Conservation (phyloP, 176 grass and related monocot species). For the Triticum aestivum region IWGSC_CS_RefSeq_v2.1 NC_057812.1:108874950-108875449, state of each 20-base stretch:
- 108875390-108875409: background rate
- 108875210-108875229: background rate
- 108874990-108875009: background rate
- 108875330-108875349: background rate
- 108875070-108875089: background rate
- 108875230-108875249: background rate
- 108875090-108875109: no score
- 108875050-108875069: background rate
- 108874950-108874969: background rate
- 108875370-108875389: background rate
- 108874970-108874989: background rate
- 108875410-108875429: slow-evolving; percentile 1
- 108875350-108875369: background rate
- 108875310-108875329: background rate
- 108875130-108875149: background rate
- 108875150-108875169: background rate
- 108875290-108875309: background rate
- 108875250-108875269: background rate
- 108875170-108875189: background rate
- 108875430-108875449: background rate
- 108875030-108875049: background rate
- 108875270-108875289: background rate
- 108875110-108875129: background rate
- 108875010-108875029: background rate
- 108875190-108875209: background rate